These are phyloP conservation scores for Colletotrichum sp. DNA, from an alignment of 2,329 filamentous ascomycete genomes.

Conservation along the genomic window DNA sequence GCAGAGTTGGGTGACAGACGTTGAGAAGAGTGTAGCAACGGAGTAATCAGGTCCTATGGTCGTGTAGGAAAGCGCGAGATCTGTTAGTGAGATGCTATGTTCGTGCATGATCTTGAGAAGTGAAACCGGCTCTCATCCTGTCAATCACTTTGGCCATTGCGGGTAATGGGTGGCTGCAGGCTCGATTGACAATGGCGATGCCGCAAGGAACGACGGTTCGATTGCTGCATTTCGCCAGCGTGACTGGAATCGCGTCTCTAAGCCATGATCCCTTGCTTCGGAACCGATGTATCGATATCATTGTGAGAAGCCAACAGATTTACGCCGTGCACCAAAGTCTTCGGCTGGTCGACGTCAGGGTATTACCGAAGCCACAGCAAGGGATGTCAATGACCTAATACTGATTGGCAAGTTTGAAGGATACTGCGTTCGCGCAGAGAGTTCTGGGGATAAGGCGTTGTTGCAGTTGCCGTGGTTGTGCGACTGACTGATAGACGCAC, in stretches of 20 bases:
- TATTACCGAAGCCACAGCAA: background rate
- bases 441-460: background rate
- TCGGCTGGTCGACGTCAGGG: background rate
- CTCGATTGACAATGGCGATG: background rate
- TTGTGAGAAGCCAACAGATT: background rate
- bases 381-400: background rate
- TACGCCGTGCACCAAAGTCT: background rate
- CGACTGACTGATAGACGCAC: background rate
- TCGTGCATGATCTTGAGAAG: constrained; percentile 20
- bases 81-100: background rate
- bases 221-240: background rate
- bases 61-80: constrained; percentile 1
- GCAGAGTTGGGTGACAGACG: background rate
- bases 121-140: background rate
- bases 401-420: background rate
- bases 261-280: background rate
- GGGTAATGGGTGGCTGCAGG: background rate
- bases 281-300: background rate
- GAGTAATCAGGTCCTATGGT: background rate
- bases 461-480: background rate
- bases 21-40: background rate
- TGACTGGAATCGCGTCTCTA: background rate
- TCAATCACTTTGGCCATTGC: background rate
- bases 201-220: background rate
- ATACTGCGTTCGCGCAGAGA: background rate